Evolutionary conservation across 495 filamentous ascomycete genomes (phyloP).

Genomic region (Xylaria scruposa): DNA sequence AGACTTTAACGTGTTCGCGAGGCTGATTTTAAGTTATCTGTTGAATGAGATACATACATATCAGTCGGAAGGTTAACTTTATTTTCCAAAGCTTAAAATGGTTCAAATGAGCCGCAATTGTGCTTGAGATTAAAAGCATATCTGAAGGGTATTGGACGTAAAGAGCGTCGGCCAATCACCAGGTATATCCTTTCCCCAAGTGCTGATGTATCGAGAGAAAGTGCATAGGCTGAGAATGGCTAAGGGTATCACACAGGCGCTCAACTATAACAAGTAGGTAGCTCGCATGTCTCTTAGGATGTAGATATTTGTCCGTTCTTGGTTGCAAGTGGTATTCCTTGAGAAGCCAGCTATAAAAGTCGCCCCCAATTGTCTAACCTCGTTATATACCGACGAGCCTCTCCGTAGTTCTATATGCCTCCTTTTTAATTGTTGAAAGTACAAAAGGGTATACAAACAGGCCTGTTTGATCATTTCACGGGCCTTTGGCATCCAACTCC

Average conservation of each 20-base stretch:
- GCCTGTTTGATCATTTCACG: neutral
- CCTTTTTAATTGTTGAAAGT: constrained; percentile 18
- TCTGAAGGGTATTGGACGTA: neutral
- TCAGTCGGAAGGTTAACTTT: neutral
- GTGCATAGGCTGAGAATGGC: neutral
- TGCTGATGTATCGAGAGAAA: neutral
- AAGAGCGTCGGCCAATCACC: neutral
- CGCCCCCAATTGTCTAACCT: neutral
- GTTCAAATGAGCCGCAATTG: neutral
- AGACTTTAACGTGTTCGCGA: neutral
- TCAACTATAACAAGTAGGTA: neutral
- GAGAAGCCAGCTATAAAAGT: neutral
- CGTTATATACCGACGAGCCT: neutral
- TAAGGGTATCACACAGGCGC: neutral
- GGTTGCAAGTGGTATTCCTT: neutral
- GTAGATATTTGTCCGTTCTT: neutral
- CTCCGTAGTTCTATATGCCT: neutral
- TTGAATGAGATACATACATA: neutral
- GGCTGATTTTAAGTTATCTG: neutral
- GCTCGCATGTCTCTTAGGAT: neutral
- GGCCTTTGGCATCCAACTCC: neutral
- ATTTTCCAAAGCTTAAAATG: neutral
- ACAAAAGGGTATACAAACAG: neutral
- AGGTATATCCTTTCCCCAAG: neutral
- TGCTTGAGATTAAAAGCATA: neutral